Conservation (phyloP, 352 stramenopile species). For the Globisporangium heterothallicum region DNA sequence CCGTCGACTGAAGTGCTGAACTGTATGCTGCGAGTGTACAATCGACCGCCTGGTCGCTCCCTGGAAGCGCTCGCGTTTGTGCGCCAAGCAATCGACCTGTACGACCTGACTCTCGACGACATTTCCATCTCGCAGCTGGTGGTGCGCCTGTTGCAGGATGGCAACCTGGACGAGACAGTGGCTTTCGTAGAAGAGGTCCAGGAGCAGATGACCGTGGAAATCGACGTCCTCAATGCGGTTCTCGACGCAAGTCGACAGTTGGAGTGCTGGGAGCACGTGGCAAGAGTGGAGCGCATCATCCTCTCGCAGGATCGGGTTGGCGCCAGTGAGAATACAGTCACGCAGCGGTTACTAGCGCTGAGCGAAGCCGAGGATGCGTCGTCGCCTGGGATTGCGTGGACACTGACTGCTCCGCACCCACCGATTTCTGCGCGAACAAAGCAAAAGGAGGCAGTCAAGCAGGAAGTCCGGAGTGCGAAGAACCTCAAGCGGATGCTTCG, state of each 20-base stretch:
- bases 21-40: slow-evolving; percentile 59
- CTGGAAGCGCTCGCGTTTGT: slow-evolving; percentile 27
- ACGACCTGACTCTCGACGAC: slow-evolving; percentile 27
- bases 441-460: slow-evolving; percentile 11
- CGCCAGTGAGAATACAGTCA: not conserved
- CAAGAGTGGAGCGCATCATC: slow-evolving; percentile 5
- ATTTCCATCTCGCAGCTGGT: slow-evolving; percentile 44
- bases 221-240: slow-evolving; percentile 27
- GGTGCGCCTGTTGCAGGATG: slow-evolving; percentile 37
- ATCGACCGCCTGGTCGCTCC: slow-evolving; percentile 26
- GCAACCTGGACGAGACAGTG: slow-evolving; percentile 18
- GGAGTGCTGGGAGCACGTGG: slow-evolving; percentile 31
- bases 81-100: slow-evolving; percentile 22
- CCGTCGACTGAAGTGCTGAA: slow-evolving; percentile 46
- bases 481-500: not conserved
- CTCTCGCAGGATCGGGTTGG: slow-evolving; percentile 2
- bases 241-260: slow-evolving; percentile 44
- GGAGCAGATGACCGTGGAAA: not conserved
- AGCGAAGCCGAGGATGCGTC: slow-evolving; percentile 4
- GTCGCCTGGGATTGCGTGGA: slow-evolving; percentile 7
- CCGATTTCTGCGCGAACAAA: slow-evolving; percentile 9
- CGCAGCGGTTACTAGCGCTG: slow-evolving; percentile 2
- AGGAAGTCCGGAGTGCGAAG: slow-evolving; percentile 4
- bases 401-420: not conserved
- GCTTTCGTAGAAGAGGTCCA: slow-evolving; percentile 20